A percentile compares a stretch with the other conserved stretches of the same genome.
phyloP scores from a whole-genome alignment of 2,329 filamentous ascomycete species.

The Emmonsia crescens region DNA sequence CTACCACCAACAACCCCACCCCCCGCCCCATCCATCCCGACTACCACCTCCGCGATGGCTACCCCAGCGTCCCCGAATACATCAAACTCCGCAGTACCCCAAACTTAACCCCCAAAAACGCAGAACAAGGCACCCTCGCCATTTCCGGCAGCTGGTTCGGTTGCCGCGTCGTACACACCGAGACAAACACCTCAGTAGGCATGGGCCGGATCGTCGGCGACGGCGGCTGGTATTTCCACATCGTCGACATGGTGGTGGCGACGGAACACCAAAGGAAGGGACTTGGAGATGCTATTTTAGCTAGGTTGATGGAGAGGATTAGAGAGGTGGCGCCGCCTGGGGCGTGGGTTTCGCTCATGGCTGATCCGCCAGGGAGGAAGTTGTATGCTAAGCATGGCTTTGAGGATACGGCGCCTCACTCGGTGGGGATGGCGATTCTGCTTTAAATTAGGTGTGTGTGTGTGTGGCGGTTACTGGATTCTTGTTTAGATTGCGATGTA shows the following conservation, averaged over 20 bases:
- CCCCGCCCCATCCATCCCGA: constrained; percentile 19
- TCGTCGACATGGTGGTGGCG: constrained; percentile 43
- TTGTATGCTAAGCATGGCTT: constrained; percentile 41
- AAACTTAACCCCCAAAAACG: constrained; percentile 29
- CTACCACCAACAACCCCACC: background rate
- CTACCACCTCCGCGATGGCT: constrained; percentile 28
- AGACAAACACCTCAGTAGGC: constrained; percentile 23
- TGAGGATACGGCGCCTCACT: constrained; percentile 26
- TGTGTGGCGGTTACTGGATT: background rate
- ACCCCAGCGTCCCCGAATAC: constrained; percentile 28
- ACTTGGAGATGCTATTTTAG: constrained; percentile 37
- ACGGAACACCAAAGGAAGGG: constrained; percentile 40
- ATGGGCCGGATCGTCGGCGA: constrained; percentile 45
- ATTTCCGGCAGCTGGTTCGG: constrained; percentile 34
- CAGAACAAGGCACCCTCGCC: constrained; percentile 28
- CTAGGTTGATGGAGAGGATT: constrained; percentile 33
- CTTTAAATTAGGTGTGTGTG: constrained; percentile 18
- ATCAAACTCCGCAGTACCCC: constrained; percentile 27
- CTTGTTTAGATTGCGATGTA: background rate
- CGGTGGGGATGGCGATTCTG: constrained; percentile 30
- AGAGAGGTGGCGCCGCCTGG: constrained; percentile 30
- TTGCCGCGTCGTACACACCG: constrained; percentile 28
- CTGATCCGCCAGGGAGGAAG: constrained; percentile 35
- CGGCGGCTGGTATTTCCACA: constrained; percentile 42
- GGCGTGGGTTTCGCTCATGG: constrained; percentile 38